Evolutionary conservation across 2,329 filamentous ascomycete genomes (phyloP), one percentile per base, ranked within the genome.

Genomic region (Botrytis deweyae): DNA sequence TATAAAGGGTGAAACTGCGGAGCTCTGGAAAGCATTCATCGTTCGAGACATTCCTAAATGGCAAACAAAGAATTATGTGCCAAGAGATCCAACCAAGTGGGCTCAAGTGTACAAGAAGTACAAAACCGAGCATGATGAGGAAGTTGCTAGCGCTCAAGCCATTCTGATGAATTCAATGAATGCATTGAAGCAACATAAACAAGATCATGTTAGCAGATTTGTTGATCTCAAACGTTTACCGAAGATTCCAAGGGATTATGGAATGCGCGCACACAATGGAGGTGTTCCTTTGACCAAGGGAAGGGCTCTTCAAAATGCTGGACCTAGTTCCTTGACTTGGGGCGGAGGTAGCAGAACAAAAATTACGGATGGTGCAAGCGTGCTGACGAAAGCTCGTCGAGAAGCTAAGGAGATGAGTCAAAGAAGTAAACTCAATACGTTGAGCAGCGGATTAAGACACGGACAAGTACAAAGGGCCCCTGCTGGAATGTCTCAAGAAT

Each of bases 21-120:
- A 94, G 78, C 85, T 95, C 75, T 98, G 95, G 95, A 83, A 89
- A 61, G 87, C 88, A 42, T 88, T 98, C 79, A 96, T 98, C 82
- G 88, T 89, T 70, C 89, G 90, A 66, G 90, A 97, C 79, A 93
- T 97, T 75, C 84, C 88, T 73, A 91, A 90, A 82, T 83, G 84
- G 76, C 85, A 90, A 61, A 84, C 84, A 64, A 89, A 92, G 80
- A 88, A 89, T 40, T 88, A 90, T 77, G 85, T 89, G 38, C 92
- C 93, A 0, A 86, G 87, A 72, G 87, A 93, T 76, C 89, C 91
- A 0, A 85, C 85, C 52, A 90, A 89, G 74, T 98, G 94, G 94
- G 89, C 91, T 80, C 89, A 91, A 72, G 86, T 97, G 22, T 98
- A 97, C 83, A 85, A 87, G 76, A 89, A 90, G 76, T 91, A 95